Evolutionary conservation across 306 rosid species (phyloP), one percentile per base, ranked within the genome.

Genomic region (Castanopsis chinensis): DNA sequence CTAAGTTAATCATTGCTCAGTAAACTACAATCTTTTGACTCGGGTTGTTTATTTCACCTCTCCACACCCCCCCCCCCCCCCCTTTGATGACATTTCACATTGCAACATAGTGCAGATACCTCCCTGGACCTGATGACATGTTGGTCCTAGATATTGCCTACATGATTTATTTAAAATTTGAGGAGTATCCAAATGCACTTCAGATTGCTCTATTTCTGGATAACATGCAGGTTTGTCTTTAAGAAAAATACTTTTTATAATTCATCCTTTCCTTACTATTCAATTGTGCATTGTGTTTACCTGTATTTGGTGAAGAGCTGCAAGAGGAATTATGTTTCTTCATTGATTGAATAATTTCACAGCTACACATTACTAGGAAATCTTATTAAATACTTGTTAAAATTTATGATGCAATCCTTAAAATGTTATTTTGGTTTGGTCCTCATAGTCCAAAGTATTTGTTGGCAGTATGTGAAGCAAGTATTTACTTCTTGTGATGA

Each of bases 111-210:
- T 85, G 72, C 93, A 96, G 99, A 81, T 96, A 93, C 86, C 94
- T 93, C 51, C 92, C 99, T 35, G 99, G 96, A 25, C 98, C 98
- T 20, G 99, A 96, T 85, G 98, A 96, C 82, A 81, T 83, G 91
- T 69, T 93, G 78, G 99, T 92, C 73, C 79, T 89, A 90, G 98
- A 93, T 91, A 90, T 91, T 73, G 98, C 99, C 28, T 89, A 87
- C 79, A 59, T 77, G 83, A 90, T 92, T 71, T 87, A 96, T 86
- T 76, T 84, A 51, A 89, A 93, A 80, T 96, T 91, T 88, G 92
- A 90, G 83, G 97, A 96, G 81, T 96, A 88, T 86, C 86, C 97
- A 37, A 88, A 86, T 84, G 98, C 99, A 3, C 94, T 96, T 79
- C 98, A 88, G 88, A 91, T 93, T 80, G 99, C 99, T 2, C 86